A percentile compares a stretch with the other conserved stretches of the same genome.
Evolutionary conservation across 202 grass and related monocot species (phyloP).

Genomic region (Carex arenaria): DNA sequence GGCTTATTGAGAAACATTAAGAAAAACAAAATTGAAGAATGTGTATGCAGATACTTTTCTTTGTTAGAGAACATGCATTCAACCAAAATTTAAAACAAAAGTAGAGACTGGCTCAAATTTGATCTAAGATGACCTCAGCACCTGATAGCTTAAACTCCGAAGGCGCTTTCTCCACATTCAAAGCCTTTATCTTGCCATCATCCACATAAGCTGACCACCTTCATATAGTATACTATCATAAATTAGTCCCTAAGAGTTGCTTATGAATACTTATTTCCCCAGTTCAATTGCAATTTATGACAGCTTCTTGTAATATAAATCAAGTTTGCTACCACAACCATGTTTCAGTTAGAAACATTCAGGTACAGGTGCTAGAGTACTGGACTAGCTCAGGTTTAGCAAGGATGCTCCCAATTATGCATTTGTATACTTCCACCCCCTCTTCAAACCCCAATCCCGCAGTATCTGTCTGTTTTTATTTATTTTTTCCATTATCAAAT

Average conservation of each 20-base stretch:
- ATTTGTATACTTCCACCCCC: not conserved
- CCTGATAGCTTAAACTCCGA: conserved; percentile 84
- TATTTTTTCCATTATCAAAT: not conserved
- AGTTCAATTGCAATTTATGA: not conserved
- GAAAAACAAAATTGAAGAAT: not conserved
- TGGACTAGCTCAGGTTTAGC: not conserved
- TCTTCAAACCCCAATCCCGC: not conserved
- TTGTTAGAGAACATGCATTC: conserved; percentile 2
- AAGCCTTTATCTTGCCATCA: conserved; percentile 72
- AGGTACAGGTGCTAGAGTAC: not conserved
- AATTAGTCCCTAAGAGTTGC: conserved; percentile 7
- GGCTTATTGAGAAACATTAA: not conserved
- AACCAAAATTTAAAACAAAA: not conserved
- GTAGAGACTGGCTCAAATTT: conserved; percentile 45
- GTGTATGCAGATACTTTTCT: not conserved
- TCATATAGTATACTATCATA: not conserved
- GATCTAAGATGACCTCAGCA: conserved; percentile 77
- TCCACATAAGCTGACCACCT: conserved; percentile 95
- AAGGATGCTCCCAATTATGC: not conserved
- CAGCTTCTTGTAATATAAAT: not conserved
- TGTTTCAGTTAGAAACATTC: not conserved
- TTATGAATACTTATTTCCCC: not conserved
- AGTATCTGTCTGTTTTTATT: not conserved
- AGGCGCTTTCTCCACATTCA: conserved; percentile 86
- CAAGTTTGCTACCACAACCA: not conserved